Evolutionary conservation across 148 eudicot genomes (phyloP).

Genomic region (Silene latifolia): DNA sequence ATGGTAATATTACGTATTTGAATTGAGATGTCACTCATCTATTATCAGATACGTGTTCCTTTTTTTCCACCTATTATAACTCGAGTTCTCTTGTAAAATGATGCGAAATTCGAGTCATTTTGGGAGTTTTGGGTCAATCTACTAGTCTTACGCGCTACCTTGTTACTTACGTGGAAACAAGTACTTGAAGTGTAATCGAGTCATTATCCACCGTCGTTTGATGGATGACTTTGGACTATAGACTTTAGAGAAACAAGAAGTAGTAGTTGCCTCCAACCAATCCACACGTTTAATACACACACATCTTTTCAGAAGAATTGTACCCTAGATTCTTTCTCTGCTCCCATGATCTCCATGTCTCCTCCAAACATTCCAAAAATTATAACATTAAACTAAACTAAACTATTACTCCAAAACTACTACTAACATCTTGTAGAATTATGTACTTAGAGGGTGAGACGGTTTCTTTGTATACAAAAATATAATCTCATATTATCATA

Average conservation of each 20-base stretch:
- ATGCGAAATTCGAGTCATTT: too few relatives aligned
- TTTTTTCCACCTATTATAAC: too few relatives aligned
- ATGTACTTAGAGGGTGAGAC: too few relatives aligned
- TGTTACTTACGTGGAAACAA: neutral
- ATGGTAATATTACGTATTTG: too few relatives aligned
- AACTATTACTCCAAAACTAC: too few relatives aligned
- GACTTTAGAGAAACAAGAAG: conserved; percentile 6
- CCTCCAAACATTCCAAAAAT: neutral
- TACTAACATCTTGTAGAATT: too few relatives aligned
- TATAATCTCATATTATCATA: too few relatives aligned
- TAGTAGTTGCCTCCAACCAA: conserved; percentile 26
- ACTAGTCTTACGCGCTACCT: neutral
- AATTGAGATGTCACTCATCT: too few relatives aligned
- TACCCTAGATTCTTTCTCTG: conserved; percentile 13
- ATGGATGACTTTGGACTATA: neutral
- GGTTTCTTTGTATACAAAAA: too few relatives aligned
- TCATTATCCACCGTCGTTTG: conserved; percentile 10
- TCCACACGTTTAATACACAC: conserved; percentile 12
- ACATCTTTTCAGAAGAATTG: neutral
- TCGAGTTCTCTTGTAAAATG: too few relatives aligned
- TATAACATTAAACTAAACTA: neutral
- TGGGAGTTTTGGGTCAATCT: too few relatives aligned
- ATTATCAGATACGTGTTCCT: too few relatives aligned
- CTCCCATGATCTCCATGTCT: neutral
- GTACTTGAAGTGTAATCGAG: neutral